Conservation (phyloP, 2,329 filamentous ascomycete genomes). For the Davidsoniella virescens region DNA sequence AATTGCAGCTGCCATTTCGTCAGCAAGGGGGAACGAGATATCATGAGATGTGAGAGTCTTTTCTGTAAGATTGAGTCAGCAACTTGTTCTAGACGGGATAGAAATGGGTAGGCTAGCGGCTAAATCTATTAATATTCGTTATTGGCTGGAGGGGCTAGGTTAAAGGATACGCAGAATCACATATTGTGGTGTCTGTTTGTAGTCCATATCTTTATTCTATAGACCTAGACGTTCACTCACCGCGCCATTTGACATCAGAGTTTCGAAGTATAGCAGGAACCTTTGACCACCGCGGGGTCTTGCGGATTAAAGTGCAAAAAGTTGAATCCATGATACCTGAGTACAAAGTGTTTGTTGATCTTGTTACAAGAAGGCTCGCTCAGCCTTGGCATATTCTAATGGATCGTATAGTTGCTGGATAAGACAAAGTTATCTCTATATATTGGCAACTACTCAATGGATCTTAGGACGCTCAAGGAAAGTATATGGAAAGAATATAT, state of each 20-base stretch:
- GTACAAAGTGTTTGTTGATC: background rate
- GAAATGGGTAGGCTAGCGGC: no score
- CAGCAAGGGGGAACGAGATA: conserved; percentile 25
- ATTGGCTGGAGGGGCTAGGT: no score
- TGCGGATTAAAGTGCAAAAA: conserved; percentile 26
- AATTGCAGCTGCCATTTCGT: conserved; percentile 1
- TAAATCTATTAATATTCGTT: no score
- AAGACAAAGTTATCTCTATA: conserved; percentile 2
- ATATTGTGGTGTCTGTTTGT: no score
- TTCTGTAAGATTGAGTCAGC: conserved; percentile 21
- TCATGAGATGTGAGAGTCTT: conserved; percentile 28
- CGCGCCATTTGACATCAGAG: conserved; percentile 16
- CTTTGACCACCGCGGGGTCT: conserved; percentile 22
- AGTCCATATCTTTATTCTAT: no score
- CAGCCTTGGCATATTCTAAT: background rate
- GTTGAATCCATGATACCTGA: conserved; percentile 14
- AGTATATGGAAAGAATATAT: no score
- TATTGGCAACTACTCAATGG: background rate
- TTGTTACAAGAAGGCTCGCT: background rate
- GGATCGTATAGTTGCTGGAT: background rate
- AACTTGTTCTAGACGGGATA: background rate
- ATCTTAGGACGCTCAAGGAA: no score
- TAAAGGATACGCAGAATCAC: no score
- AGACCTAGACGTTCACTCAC: conserved; percentile 13
- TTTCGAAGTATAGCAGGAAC: conserved; percentile 18